A percentile compares a stretch with the other conserved stretches of the same genome.
Evolutionary conservation across 2,329 filamentous ascomycete genomes (phyloP).

Genomic region (Talaromyces marneffei): DNA sequence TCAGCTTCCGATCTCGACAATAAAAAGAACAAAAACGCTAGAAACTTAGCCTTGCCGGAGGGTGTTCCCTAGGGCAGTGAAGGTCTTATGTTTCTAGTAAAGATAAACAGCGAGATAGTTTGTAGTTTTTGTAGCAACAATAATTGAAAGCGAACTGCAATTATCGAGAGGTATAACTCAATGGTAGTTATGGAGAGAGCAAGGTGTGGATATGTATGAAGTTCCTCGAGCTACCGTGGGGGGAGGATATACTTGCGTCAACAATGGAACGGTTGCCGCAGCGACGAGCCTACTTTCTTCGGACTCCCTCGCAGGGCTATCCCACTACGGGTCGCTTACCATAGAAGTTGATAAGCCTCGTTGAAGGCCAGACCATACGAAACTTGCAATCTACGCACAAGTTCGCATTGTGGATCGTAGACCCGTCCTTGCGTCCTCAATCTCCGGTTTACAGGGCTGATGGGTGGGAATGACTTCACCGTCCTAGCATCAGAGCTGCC

Average conservation of each 20-base stretch:
- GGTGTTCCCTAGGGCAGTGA: slow-evolving; percentile 7
- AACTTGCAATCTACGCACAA: not conserved
- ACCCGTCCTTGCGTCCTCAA: slow-evolving; percentile 12
- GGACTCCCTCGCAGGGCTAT: slow-evolving; percentile 1
- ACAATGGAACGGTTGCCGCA: slow-evolving; percentile 36
- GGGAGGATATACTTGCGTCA: slow-evolving; percentile 27
- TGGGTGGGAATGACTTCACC: not conserved
- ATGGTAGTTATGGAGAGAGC: not conserved
- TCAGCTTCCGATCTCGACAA: slow-evolving; percentile 12
- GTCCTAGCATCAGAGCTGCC: not conserved
- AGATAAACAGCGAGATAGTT: not conserved
- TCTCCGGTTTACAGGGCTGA: slow-evolving; percentile 12
- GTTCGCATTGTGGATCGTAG: not conserved
- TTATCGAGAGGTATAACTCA: not conserved
- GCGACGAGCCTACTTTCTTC: slow-evolving; percentile 23
- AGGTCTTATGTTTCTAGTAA: slow-evolving; percentile 10
- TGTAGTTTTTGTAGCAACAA: not conserved
- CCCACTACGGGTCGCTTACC: not conserved
- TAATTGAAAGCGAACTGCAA: not conserved
- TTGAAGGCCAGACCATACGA: slow-evolving; percentile 1
- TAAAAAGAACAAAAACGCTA: slow-evolving; percentile 10
- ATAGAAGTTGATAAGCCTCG: not conserved
- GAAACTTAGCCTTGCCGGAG: slow-evolving; percentile 16
- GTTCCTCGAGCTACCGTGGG: slow-evolving; percentile 7
- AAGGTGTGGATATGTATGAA: slow-evolving; percentile 12